Base-by-base conservation (phyloP, 805 yeast genomes). In the Geotrichum ghanense region DNA sequence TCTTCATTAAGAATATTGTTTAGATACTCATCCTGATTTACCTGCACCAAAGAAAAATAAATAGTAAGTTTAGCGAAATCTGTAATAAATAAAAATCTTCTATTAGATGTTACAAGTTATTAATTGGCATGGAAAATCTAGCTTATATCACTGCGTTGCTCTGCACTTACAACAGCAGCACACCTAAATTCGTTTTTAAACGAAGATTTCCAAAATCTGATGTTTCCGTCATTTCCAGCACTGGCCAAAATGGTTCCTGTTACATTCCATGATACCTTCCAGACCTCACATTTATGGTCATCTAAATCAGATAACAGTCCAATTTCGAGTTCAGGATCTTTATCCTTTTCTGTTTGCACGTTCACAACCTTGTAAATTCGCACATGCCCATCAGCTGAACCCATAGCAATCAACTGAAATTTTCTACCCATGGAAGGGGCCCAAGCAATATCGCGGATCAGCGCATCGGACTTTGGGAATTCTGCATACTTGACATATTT, bases 381-480 rank as follows among this genome's bases (percentile, higher is more conserved):
- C 9, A 92, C 88, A 57, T 71, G 78, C 1, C 97, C 98, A 62
- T 92, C 99, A 61, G 88, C 88, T 61, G 95, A 88, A 3, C 94
- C 97, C 0, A 97, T 90, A 0, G 99, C 97, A 40, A 92, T 71
- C 43, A 89, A 68, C 56, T 90, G 95, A 61, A 78, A 85, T 52
- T 81, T 78, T 54, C 95, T 71, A 2, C 97, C 97, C 82, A 89
- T 85, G 0, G 94, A 78, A 2, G 97, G 96, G 0, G 97, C 97
- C 98, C 98, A 90, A 24, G 89, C 74, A 3, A 89, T 86, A 16
- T 88, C 83, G 57, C 97, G 71, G 26, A 90, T 86, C 37, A 90
- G 71, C 2, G 95, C 95, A 46, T 76, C 73, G 60, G 89, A 97
- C 35, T 87, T 96, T 2, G 88, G 83, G 21, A 90, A 68, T 50